Conservation (phyloP, 163 green algal species). For the Scenedesmus sp. region DNA sequence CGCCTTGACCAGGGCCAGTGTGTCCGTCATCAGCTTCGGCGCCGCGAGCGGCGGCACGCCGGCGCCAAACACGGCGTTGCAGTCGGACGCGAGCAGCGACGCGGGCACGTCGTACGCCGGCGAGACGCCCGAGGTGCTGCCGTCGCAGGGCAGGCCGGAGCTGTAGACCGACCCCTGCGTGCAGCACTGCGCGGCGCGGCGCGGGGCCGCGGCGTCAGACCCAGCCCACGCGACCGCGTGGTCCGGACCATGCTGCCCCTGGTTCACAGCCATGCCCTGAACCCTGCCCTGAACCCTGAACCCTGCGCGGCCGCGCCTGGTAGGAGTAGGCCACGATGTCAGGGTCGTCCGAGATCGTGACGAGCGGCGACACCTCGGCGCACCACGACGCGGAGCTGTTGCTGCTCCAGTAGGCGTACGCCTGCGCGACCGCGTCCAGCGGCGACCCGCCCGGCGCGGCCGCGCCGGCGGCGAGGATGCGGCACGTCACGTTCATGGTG, state of each 20-base stretch:
- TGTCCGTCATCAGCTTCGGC: background rate
- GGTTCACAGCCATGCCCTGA: too few relatives aligned
- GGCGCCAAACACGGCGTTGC: conserved; percentile 2
- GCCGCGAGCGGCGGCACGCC: background rate
- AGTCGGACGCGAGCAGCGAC: background rate
- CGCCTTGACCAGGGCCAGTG: background rate
- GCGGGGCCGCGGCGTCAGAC: too few relatives aligned
- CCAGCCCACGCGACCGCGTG: too few relatives aligned
- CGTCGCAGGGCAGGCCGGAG: background rate
- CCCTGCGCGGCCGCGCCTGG: too few relatives aligned
- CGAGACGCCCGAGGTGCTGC: background rate
- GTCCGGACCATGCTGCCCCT: too few relatives aligned
- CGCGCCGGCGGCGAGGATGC: background rate
- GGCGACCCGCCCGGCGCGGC: too few relatives aligned
- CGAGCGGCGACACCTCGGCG: too few relatives aligned
- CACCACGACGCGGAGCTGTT: background rate
- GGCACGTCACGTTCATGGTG: background rate
- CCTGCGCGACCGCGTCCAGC: background rate
- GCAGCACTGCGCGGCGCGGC: conserved; percentile 16
- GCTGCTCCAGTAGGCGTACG: background rate
- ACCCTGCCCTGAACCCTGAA: too few relatives aligned
- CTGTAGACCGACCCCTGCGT: background rate
- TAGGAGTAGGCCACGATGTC: too few relatives aligned
- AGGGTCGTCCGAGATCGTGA: too few relatives aligned
- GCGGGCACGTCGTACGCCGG: background rate